Conservation (phyloP, 257 asterid species). For the Verbena officinalis region DNA sequence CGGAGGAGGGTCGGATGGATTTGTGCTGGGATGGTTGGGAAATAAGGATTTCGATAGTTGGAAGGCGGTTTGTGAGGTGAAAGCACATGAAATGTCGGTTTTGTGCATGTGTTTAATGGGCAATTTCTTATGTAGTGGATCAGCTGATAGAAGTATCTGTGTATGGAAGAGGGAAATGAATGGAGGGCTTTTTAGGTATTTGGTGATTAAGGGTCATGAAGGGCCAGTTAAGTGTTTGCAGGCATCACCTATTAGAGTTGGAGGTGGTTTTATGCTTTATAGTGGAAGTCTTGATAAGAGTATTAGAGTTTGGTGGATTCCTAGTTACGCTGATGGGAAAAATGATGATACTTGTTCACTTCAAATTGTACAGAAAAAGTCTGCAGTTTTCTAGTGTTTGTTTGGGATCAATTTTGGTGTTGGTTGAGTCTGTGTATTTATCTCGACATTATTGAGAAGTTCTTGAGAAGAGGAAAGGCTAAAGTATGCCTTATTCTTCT, state of each 20-base stretch:
- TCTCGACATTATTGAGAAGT: no score
- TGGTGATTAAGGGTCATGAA: constrained; percentile 55
- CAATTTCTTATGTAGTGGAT: constrained; percentile 48
- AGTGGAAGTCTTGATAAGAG: constrained; percentile 66
- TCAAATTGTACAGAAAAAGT: constrained; percentile 8
- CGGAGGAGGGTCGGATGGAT: constrained; percentile 61
- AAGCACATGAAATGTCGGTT: constrained; percentile 52
- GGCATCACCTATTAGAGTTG: constrained; percentile 49
- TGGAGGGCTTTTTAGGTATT: constrained; percentile 46
- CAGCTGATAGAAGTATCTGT: constrained; percentile 49
- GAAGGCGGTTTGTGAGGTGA: constrained; percentile 38
- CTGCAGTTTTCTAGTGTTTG: constrained; percentile 8
- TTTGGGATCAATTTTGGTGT: constrained; percentile 2
- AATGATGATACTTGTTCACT: constrained; percentile 18
- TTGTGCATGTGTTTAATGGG: constrained; percentile 46
- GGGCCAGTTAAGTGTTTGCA: constrained; percentile 65
- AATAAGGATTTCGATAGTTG: constrained; percentile 41
- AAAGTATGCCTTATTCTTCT: constrained; percentile 2
- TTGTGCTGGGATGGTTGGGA: constrained; percentile 50
- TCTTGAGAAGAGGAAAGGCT: background rate
- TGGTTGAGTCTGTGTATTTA: background rate
- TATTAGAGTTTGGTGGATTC: constrained; percentile 72
- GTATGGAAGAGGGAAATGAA: constrained; percentile 50
- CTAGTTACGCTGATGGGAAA: constrained; percentile 25
- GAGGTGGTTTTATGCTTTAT: constrained; percentile 61